Base-by-base conservation (phyloP, 805 yeast genomes). In the Monosporozyma siamensis region DNA sequence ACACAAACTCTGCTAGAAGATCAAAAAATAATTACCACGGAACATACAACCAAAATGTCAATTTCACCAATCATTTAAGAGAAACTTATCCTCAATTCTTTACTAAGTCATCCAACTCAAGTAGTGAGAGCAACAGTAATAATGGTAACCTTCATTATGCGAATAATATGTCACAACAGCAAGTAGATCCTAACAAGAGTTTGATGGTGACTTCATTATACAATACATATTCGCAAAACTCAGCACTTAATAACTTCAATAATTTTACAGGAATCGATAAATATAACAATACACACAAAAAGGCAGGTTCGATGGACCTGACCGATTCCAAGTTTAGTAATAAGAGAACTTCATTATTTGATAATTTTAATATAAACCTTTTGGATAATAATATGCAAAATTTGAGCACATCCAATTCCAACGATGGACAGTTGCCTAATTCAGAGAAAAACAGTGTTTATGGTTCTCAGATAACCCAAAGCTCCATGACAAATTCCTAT, bases 81-180 rank as follows among this genome's bases (percentile, higher is more conserved):
- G 53, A 54, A 36, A 46, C 54, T 1, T 54, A 54, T 30, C 53
- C 59, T 4, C 58, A 54, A 31, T 50, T 49, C 27, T 48, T 48
- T 40, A 46, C 32, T 15, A n/a, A n/a, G n/a, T n/a, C n/a, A n/a
- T n/a, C n/a, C n/a, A 12, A 29, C 4, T 29, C 47, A 35, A 14
- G 15, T 26, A 29, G 4, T n/a, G 17, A 27, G 6, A 12, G 12
- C 32, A 29, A 14, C 20, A 7, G 4, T 29, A 15, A 15, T 8
- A 15, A 15, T 29, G 18, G 10, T 15, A 29, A 29, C 17, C 4
- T 29, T 5, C 11, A 18, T 8, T 29, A 15, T 7, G 17, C 5
- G 14, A 11, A 11, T 15, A 15, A 18, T 14, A 15, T 3, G 6
- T 20, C 14, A 29, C 32, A 29, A 15, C 20, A 14, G 7, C 31